Base-by-base conservation (phyloP, 345 rosid genomes). In the Eutrema yunnanense region DNA sequence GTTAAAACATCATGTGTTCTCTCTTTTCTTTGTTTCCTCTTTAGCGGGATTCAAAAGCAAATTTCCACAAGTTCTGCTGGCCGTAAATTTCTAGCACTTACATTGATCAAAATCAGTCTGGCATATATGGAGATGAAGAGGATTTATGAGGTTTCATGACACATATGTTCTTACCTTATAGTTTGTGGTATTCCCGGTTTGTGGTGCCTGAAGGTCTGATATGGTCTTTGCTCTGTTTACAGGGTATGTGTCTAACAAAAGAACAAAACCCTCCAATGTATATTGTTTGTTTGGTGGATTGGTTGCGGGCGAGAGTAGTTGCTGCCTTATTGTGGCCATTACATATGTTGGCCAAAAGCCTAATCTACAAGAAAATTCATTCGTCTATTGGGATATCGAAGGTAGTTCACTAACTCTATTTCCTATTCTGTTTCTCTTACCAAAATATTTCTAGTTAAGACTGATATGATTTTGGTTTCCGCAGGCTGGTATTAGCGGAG, bases 401-500 rank as follows among this genome's bases (percentile, higher is more conserved):
- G 88, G 98, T 89, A 37, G 52, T 63, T 34, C 62, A 43, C 14
- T 4, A 6, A 3, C 22, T 50, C 13, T 52, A 2, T 32, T 44
- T 38, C 13, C 55, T 4, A 43, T 27, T 62, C 7, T 55, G 6
- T 53, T 2, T 14, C 34, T 44, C 49, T n/a, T 14, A 32, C 14
- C 54, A 32, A 63, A 63, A 9, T 6, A 52, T 56, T 67, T 68
- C n/a, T 58, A 32, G 19, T 64, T 27, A 64, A 6, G 8, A 55
- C 41, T 70, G 61, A 64, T 50, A 12, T 65, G 67, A 4, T 49
- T 32, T 67, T 71, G 56, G 60, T 62, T 72, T 53, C 29, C 65
- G 72, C 86, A 95, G 99, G 99, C 97, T 83, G 96, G 96, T 71
- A 62, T 90, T 34, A 89, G 96, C 60, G 99, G 97, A 73, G 99